phyloP scores from a whole-genome alignment of 2,329 filamentous ascomycete species.

The Ascochyta lentis region DNA sequence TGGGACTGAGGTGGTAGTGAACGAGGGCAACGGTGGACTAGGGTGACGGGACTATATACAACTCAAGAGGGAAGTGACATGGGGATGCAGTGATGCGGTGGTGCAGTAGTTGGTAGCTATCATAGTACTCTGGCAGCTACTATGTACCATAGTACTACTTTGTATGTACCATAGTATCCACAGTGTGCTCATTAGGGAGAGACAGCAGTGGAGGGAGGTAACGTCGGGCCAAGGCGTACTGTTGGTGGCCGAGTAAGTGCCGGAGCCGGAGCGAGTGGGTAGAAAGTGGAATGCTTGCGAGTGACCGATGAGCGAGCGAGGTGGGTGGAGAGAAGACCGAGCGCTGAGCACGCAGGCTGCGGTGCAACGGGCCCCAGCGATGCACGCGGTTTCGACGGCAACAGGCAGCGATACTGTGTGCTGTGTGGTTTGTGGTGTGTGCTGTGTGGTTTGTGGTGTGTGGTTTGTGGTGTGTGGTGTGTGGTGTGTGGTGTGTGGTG shows the following conservation, averaged over 20 bases:
- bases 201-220: conserved; percentile 6
- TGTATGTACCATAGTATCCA: too few relatives aligned
- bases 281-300: conserved; percentile 12
- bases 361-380: conserved; percentile 7
- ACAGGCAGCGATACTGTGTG: too few relatives aligned
- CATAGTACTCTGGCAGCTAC: background rate
- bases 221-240: conserved; percentile 15
- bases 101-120: background rate
- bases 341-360: conserved; percentile 18
- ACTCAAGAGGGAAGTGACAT: background rate
- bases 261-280: conserved; percentile 19
- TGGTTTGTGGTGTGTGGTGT: too few relatives aligned
- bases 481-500: too few relatives aligned
- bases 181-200: conserved; percentile 10
- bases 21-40: background rate
- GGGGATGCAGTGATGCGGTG: background rate
- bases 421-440: too few relatives aligned
- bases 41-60: conserved; percentile 9
- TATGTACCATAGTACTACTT: background rate
- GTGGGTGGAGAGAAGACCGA: conserved; percentile 13
- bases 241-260: conserved; percentile 18
- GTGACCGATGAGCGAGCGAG: background rate
- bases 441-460: too few relatives aligned
- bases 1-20: conserved; percentile 14
- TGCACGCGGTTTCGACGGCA: background rate